These are phyloP conservation scores for Sutorius australiensis DNA, from an alignment of 768 basidiomycete species.

Conservation along the genomic window DNA sequence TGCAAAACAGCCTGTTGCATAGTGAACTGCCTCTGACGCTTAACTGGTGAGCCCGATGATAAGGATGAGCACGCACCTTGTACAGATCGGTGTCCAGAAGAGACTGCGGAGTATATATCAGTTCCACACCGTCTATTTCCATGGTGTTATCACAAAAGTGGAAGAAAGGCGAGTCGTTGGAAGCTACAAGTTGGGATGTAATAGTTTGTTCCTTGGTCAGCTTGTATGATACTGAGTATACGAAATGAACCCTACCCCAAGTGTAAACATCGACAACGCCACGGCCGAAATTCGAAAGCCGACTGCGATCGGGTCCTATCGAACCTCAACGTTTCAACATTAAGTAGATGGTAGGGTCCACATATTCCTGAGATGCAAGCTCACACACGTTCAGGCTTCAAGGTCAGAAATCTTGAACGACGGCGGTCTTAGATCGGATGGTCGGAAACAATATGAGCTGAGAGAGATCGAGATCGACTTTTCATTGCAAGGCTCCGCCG, in stretches of 20 bases:
- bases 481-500: constrained; percentile 67
- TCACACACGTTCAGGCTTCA: constrained; percentile 35
- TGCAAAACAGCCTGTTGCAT: constrained; percentile 92
- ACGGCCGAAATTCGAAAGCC: background rate
- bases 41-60: background rate
- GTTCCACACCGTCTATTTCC: constrained; percentile 7
- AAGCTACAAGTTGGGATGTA: no score
- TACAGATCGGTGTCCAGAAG: constrained; percentile 93
- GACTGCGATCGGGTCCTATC: background rate
- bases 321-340: background rate
- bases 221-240: no score
- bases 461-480: constrained; percentile 79
- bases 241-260: background rate
- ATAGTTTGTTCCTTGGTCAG: no score
- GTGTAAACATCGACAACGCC: background rate
- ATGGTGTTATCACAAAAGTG: constrained; percentile 2
- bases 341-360: constrained; percentile 3
- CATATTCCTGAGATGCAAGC: background rate
- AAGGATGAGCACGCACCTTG: constrained; percentile 53
- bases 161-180: no score
- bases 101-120: constrained; percentile 37
- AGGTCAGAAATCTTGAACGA: constrained; percentile 77
- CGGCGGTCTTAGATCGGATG: constrained; percentile 87
- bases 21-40: constrained; percentile 53
- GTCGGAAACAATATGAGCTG: constrained; percentile 87